A percentile compares a stretch with the other conserved stretches of the same genome.
phyloP scores from a whole-genome alignment of 2,329 filamentous ascomycete species.

The Botryotinia narcissicola region DNA sequence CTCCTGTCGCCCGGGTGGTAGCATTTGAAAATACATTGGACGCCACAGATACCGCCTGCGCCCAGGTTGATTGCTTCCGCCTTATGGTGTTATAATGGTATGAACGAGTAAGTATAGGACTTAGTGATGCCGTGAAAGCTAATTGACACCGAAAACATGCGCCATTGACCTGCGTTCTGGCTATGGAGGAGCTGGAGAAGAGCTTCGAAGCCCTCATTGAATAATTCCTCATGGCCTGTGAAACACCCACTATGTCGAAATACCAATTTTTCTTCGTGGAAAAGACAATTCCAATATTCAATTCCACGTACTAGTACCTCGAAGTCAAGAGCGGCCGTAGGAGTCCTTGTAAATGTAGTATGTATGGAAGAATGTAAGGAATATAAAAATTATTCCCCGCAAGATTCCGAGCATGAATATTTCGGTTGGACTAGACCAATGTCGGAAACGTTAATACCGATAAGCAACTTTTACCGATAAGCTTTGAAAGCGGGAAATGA shows the following conservation, averaged over 20 bases:
- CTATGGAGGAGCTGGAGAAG: slow-evolving; percentile 39
- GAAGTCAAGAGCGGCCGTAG: neutral
- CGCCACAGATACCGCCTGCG: slow-evolving; percentile 68
- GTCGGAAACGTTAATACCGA: slow-evolving; percentile 25
- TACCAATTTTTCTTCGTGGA: neutral
- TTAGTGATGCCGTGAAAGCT: slow-evolving; percentile 20
- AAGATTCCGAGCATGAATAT: slow-evolving; percentile 26
- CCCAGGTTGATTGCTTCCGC: slow-evolving; percentile 65
- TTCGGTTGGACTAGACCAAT: slow-evolving; percentile 30
- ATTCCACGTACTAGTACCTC: neutral
- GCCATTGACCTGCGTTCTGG: slow-evolving; percentile 41
- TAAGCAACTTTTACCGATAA: slow-evolving; percentile 24
- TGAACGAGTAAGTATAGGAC: slow-evolving; percentile 25
- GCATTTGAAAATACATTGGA: slow-evolving; percentile 70
- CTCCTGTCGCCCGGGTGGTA: slow-evolving; percentile 55
- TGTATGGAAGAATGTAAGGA: slow-evolving; percentile 1
- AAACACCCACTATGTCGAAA: slow-evolving; percentile 7
- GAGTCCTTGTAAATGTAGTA: slow-evolving; percentile 8
- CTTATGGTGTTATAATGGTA: slow-evolving; percentile 41
- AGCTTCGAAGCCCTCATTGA: slow-evolving; percentile 50
- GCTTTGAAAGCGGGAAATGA: slow-evolving; percentile 12
- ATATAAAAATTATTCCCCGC: slow-evolving; percentile 25
- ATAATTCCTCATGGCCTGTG: slow-evolving; percentile 52
- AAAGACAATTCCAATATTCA: neutral
- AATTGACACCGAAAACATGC: slow-evolving; percentile 44